Base-by-base conservation (phyloP, 345 rosid genomes). In the Turnera subulata region DNA sequence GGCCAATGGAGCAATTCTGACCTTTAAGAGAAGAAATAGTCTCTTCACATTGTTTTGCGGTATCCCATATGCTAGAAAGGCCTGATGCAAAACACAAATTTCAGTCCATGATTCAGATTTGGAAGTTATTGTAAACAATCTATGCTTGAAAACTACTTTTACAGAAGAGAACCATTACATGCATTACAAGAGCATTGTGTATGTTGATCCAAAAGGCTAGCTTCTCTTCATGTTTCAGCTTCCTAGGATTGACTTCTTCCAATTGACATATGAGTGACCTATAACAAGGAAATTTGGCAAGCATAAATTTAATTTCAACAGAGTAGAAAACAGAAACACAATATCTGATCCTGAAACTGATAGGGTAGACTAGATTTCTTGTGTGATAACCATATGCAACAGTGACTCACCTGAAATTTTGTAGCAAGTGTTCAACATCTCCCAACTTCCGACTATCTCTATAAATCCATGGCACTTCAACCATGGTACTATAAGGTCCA, bases 181-280 rank as follows among this genome's bases (percentile, higher is more conserved):
- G 99, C 99, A 90, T 94, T 69, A 85, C 92, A 39, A 90, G 64
- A 15, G 96, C 86, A 68, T 94, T 94, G 76, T 94, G 99, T 60
- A 89, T 65, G 47, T 94, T 94, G 71, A 90, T 82, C 99, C 97
- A 94, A 74, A 94, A 94, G 18, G 99, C 96, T 22, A 94, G 70
- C 76, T 87, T 89, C 77, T 93, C 99, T 59, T 82, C 90, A n/a
- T 84, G 86, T 57, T 79, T 82, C 75, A 93, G 63, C 72, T 73
- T 87, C 79, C 80, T 77, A 18, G 88, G 95, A 75, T 85, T 67
- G 0, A 89, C 80, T 50, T 80, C 79, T 75, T 93, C 96, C 61
- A 93, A 52, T 57, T 80, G 86, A 76, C 85, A 74, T 46, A 93
- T 79, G 24, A 87, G 84, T 32, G 87, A 89, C 65, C 99, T 93